phyloP scores from a whole-genome alignment of 2,329 filamentous ascomycete genomes.

The Fusarium sp. region DNA sequence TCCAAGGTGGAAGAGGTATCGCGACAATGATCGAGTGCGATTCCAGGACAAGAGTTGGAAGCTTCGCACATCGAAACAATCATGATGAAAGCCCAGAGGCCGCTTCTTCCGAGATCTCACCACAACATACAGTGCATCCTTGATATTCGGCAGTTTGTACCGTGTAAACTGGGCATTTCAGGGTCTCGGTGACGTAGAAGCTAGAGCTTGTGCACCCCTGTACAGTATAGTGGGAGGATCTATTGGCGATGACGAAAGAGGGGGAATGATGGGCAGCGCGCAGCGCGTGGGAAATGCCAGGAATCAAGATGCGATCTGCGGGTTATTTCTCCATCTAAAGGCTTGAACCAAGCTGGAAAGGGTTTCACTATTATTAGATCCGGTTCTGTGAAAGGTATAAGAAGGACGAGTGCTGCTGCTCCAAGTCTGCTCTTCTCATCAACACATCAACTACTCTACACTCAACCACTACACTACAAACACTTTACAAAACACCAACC shows the following conservation, averaged over 20 bases:
- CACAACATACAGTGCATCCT: neutral
- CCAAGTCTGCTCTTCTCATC: neutral
- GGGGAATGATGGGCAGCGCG: neutral
- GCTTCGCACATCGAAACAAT: conserved; percentile 7
- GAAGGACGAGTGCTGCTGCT: conserved; percentile 19
- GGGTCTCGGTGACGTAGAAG: conserved; percentile 45
- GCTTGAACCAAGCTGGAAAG: conserved; percentile 12
- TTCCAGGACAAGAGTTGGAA: neutral
- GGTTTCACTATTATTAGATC: conserved; percentile 19
- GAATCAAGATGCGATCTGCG: conserved; percentile 36
- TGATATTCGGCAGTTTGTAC: neutral
- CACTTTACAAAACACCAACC: neutral
- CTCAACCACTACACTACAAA: conserved; percentile 3
- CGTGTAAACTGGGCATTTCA: conserved; percentile 24
- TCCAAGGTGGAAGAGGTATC: conserved; percentile 15
- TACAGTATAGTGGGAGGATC: neutral
- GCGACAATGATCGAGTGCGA: neutral
- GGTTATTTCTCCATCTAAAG: conserved; percentile 24
- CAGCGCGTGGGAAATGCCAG: neutral
- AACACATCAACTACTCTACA: neutral
- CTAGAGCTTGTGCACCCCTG: conserved; percentile 20
- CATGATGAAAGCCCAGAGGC: conserved; percentile 24
- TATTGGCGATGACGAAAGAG: conserved; percentile 35
- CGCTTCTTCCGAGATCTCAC: conserved; percentile 9
- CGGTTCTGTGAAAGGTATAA: conserved; percentile 26